Evolutionary conservation across 495 filamentous ascomycete species (phyloP), one percentile per base, ranked within the genome.

Genomic region (Tuber aestivum): DNA sequence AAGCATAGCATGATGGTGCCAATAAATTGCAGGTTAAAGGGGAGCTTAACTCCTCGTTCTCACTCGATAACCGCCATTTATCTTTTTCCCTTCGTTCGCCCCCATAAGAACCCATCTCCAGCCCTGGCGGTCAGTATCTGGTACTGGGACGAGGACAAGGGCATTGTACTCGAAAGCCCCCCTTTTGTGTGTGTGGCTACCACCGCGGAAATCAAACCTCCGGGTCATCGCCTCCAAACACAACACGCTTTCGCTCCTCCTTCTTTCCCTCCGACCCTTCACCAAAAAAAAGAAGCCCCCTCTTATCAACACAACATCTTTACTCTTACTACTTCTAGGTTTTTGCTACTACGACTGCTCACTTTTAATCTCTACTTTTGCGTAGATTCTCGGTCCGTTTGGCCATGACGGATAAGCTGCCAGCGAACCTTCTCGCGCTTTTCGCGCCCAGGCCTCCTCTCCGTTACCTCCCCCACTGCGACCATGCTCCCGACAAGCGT

Each of bases 401-500:
- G 75, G 87, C 71, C 45, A 98, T 97, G 95, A 98, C 95, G 12
- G 94, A 97, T 87, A 94, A 95, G 85, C 91, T 99, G 12, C 95
- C 95, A 71, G 93, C 92, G 70, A 94, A 95, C 78, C 89, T 99
- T 44, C 89, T 97, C 81, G 92, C 92, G 79, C 93, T 99, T 75
- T 99, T 99, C 86, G 92, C 94, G 56, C 93, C 95, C 76, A 92
- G 95, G 42, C 95, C 96, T 70, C 91, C 95, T 72, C 87, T 99
- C 78, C 92, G 94, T 84, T 99, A 92, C 87, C 89, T 97, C 70
- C 91, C 93, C 69, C 93, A 94, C 10, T 86, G 86, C 80, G 95
- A 97, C 84, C 89, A 92, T 82, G 88, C 94, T 41, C 92, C 94
- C 45, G 93, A 97, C 83, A 89, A 94, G 78, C 90, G 92, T 78